These are phyloP conservation scores for Colletotrichum melonis DNA, from an alignment of 2,329 filamentous ascomycete genomes.

Conservation along the genomic window DNA sequence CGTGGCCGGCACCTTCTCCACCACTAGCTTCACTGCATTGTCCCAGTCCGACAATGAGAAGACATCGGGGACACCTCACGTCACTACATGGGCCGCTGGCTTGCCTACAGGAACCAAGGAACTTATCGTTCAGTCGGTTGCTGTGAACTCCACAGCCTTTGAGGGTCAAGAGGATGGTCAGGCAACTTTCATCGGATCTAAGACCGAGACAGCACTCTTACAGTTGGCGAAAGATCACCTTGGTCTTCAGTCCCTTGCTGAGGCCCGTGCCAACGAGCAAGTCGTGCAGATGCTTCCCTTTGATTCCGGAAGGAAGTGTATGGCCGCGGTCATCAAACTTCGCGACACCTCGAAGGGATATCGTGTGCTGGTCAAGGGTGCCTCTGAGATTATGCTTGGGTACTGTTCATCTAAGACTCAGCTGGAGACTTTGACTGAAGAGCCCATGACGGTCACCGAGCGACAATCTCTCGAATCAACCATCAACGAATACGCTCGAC, in stretches of 20 bases:
- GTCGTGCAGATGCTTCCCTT: constrained; percentile 53
- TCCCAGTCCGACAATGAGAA: constrained; percentile 71
- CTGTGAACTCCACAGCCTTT: constrained; percentile 77
- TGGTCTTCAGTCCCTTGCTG: constrained; percentile 69
- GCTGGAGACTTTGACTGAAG: constrained; percentile 30
- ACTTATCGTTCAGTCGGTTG: constrained; percentile 70
- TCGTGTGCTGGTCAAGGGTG: constrained; percentile 66
- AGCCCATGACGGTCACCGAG: constrained; percentile 1
- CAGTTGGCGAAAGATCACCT: constrained; percentile 75
- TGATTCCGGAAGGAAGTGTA: constrained; percentile 68
- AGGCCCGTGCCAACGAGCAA: constrained; percentile 72
- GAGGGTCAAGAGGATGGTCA: constrained; percentile 71
- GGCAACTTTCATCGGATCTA: constrained; percentile 75
- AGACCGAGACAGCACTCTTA: constrained; percentile 81
- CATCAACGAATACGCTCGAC: constrained; percentile 50
- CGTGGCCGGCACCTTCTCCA: constrained; percentile 50
- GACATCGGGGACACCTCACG: constrained; percentile 44
- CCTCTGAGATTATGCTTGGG: constrained; percentile 60
- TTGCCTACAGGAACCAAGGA: constrained; percentile 40
- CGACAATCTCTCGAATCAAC: constrained; percentile 37
- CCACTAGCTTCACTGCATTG: constrained; percentile 46
- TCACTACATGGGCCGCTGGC: neutral
- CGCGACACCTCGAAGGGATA: constrained; percentile 65
- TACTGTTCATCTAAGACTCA: constrained; percentile 50
- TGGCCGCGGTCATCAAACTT: constrained; percentile 68